These are phyloP conservation scores for Neurospora crassa DNA, from an alignment of 2,329 filamentous ascomycete genomes.

Conservation along the genomic window DNA sequence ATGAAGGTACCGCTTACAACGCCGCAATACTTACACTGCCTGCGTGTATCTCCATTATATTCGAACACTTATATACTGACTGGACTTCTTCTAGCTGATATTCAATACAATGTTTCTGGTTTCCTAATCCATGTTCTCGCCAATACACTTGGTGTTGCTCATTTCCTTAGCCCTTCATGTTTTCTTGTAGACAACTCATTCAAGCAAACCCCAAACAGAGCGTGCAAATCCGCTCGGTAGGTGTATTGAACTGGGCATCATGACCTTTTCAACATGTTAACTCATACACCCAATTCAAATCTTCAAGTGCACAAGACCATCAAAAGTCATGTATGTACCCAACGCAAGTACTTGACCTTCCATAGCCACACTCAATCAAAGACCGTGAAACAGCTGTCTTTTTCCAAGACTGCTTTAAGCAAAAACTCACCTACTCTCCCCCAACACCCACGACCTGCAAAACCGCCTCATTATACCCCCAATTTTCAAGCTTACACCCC, in stretches of 20 bases:
- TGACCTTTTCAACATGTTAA: not conserved
- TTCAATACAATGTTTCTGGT: not conserved
- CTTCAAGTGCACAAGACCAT: not conserved
- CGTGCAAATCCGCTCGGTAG: too few relatives aligned
- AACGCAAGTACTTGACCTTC: not conserved
- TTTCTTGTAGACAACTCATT: not conserved
- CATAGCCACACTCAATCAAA: not conserved
- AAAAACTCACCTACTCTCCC: not conserved
- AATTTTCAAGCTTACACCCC: constrained; percentile 31
- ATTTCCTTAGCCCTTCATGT: not conserved
- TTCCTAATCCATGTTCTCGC: not conserved
- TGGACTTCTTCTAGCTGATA: not conserved
- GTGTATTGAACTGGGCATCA: not conserved
- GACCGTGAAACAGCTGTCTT: not conserved
- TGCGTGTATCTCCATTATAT: not conserved
- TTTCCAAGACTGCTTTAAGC: not conserved
- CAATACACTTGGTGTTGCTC: not conserved
- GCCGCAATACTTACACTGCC: not conserved
- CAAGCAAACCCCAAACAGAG: not conserved
- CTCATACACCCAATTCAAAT: not conserved
- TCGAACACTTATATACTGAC: not conserved
- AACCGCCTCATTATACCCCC: constrained; percentile 33
- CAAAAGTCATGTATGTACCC: not conserved
- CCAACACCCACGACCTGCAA: constrained; percentile 25
- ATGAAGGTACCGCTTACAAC: not conserved